Evolutionary conservation across 495 filamentous ascomycete genomes (phyloP).

Genomic region (Hypoxylon perforatum): DNA sequence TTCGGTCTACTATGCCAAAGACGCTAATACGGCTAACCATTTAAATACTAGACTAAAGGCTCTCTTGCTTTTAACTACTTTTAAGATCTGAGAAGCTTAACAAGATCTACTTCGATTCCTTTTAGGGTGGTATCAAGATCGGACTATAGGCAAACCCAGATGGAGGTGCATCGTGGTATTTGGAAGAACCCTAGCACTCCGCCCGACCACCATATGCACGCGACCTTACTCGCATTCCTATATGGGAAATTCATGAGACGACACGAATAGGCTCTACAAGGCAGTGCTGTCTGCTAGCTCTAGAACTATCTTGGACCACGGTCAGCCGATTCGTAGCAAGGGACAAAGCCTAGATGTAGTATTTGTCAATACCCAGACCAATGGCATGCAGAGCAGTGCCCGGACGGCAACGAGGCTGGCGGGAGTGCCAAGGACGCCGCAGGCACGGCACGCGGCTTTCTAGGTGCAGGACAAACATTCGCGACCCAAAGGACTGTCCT

Average conservation of each 20-base stretch:
- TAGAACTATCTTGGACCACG: slow-evolving; percentile 4
- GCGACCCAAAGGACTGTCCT: too few species aligned
- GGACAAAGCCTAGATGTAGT: slow-evolving; percentile 1
- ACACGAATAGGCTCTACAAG: slow-evolving; percentile 23
- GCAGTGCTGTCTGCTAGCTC: slow-evolving; percentile 14
- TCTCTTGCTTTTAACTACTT: not conserved
- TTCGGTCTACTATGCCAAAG: slow-evolving; percentile 2
- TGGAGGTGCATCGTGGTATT: not conserved
- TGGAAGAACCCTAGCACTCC: not conserved
- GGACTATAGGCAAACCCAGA: not conserved
- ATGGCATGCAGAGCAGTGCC: slow-evolving; percentile 17
- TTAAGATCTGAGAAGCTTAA: not conserved
- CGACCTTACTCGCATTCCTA: slow-evolving; percentile 13
- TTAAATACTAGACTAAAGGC: not conserved
- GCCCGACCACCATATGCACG: not conserved
- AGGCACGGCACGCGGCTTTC: not conserved
- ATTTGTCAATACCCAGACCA: slow-evolving; percentile 39
- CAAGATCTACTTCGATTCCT: not conserved
- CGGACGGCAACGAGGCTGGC: slow-evolving; percentile 21
- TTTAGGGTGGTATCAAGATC: not conserved
- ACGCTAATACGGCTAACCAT: not conserved
- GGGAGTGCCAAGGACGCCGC: slow-evolving; percentile 13
- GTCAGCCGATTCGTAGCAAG: slow-evolving; percentile 26
- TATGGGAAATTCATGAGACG: slow-evolving; percentile 18
- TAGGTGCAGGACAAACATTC: not conserved